Percentiles rank a stretch among this genome's conserved stretches.
Evolutionary conservation across 768 basidiomycete species (phyloP).

Genomic region (Krasilnikovozyma curviuscula): DNA sequence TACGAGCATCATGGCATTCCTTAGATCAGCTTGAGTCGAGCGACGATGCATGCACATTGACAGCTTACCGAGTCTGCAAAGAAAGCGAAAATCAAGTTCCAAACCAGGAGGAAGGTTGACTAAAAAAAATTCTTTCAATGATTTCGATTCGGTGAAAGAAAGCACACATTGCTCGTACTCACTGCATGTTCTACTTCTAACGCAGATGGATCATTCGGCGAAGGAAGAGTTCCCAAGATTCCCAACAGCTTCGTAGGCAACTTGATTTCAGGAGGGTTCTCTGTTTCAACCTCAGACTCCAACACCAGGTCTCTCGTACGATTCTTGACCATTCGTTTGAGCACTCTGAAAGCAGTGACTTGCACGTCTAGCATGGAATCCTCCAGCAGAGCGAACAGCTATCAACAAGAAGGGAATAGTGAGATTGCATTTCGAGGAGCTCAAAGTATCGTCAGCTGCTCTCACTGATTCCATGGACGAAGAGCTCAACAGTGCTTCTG

Average conservation of each 20-base stretch:
- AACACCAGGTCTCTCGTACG: conserved; percentile 68
- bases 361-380: conserved; percentile 50
- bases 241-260: conserved; percentile 50
- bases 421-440: background rate
- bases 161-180: background rate
- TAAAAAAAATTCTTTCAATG: background rate
- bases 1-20: background rate
- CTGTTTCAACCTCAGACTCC: conserved; percentile 58
- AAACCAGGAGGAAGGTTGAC: conserved; percentile 39
- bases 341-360: conserved; percentile 53
- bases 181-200: conserved; percentile 25
- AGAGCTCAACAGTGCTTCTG: conserved; percentile 42
- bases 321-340: conserved; percentile 48
- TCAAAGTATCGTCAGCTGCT: background rate
- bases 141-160: background rate
- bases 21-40: background rate
- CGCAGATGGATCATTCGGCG: conserved; percentile 11
- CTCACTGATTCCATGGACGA: conserved; percentile 48
- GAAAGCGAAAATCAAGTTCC: conserved; percentile 75
- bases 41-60: conserved; percentile 4
- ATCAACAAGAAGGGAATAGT: background rate
- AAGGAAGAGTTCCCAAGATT: conserved; percentile 33
- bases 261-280: conserved; percentile 32
- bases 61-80: conserved; percentile 59
- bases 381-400: conserved; percentile 65